Evolutionary conservation across 2,329 filamentous ascomycete species (phyloP), one percentile per base, ranked within the genome.

Genomic region (Fusarium pseudonygamai): DNA sequence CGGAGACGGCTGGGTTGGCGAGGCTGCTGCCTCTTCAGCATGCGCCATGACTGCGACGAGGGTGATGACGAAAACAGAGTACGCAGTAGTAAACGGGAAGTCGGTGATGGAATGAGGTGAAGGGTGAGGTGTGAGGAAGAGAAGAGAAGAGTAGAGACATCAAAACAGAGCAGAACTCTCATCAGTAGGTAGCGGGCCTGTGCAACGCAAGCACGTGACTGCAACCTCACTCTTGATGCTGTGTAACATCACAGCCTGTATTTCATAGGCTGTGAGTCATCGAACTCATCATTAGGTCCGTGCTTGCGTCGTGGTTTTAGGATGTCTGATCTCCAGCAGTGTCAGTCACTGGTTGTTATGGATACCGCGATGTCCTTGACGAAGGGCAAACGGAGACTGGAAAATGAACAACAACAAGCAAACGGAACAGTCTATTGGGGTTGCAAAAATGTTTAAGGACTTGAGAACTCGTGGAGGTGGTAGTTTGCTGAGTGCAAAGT

Each of bases 191-290:
- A 22, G 24, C 10, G 10, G 15, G 36, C 32, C n/a, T 55, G 36
- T 40, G 26, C 15, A n/a, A 55, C 50, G 14, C 20, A 30, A 28
- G 24, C 50, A 55, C 50, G 50, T 55, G 36, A 55, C 50, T 55
- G 14, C 6, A 28, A 4, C 24, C 24, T 55, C 24, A n/a, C 20
- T 55, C 15, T 28, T 7, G 11, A 55, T 28, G 24, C 50, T 40
- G 50, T 40, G 50, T 30, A 55, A 55, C 50, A 55, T 18, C 26
- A 10, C 18, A 42, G 24, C 34, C 34, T 42, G 24, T 5, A 18
- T 30, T 28, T 28, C 15, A 42, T 40, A 40, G 36, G 36, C 20
- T 28, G 15, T 55, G 36, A 18, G 34, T 55, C 36, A 40, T n/a
- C 26, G 11, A 14, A 18, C 3, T 10, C 15, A 18, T 42, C 15